These are phyloP conservation scores for Oryza meyeriana DNA, from an alignment of 176 grass and related monocot species.

Conservation along the genomic window DNA sequence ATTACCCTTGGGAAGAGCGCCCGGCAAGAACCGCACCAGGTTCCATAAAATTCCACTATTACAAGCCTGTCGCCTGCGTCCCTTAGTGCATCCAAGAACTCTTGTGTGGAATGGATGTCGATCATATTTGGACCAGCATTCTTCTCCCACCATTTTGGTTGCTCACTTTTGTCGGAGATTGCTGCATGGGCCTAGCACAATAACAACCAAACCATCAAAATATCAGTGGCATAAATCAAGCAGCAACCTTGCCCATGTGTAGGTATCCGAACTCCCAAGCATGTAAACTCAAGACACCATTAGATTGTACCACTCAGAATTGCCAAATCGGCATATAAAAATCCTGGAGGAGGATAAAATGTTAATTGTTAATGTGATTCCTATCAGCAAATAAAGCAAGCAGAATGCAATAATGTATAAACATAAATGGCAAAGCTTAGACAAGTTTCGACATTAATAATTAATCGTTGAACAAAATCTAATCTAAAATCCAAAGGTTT, in stretches of 20 bases:
- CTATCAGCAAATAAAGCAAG: slow-evolving; percentile 15
- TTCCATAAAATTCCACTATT: slow-evolving; percentile 87
- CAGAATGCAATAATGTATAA: neutral
- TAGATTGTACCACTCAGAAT: neutral
- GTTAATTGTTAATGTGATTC: neutral
- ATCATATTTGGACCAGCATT: slow-evolving; percentile 87
- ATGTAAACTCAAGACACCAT: neutral
- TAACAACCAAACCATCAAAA: slow-evolving; percentile 45
- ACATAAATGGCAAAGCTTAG: neutral
- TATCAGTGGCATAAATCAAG: no score
- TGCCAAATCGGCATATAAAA: neutral
- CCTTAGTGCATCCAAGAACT: slow-evolving; percentile 82
- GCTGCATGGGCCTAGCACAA: slow-evolving; percentile 49
- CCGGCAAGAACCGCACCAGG: slow-evolving; percentile 95
- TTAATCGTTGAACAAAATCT: neutral
- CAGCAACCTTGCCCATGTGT: neutral
- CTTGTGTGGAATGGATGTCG: slow-evolving; percentile 89
- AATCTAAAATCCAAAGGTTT: neutral
- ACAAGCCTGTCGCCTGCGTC: slow-evolving; percentile 80
- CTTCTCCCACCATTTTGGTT: slow-evolving; percentile 93
- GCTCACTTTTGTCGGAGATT: slow-evolving; percentile 32
- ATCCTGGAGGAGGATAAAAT: neutral
- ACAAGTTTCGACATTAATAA: neutral
- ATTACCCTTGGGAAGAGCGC: slow-evolving; percentile 90
- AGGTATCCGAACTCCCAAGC: neutral